Conservation (phyloP, 805 yeast species). For the Kurtzmaniella cleridarum region DNA sequence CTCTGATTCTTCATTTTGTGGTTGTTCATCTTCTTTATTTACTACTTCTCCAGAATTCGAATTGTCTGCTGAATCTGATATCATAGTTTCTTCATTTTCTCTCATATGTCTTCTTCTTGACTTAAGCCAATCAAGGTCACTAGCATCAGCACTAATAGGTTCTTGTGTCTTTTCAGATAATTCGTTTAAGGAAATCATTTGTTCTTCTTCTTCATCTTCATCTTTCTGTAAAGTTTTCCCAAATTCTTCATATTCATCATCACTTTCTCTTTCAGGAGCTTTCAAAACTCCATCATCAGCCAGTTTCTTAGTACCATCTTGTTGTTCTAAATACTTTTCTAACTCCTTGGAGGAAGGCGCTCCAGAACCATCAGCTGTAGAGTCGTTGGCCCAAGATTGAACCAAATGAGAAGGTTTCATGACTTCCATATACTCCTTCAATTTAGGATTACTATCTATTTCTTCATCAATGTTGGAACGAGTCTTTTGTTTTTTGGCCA, state of each 20-base stretch:
- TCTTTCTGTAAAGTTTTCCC: conserved; percentile 23
- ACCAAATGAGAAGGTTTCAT: conserved; percentile 71
- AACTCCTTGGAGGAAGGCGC: conserved; percentile 41
- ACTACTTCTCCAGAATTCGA: conserved; percentile 5
- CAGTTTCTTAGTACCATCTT: conserved; percentile 11
- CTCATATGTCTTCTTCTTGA: conserved; percentile 66
- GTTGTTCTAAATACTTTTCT: conserved; percentile 35
- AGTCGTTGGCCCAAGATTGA: conserved; percentile 73
- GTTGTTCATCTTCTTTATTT: conserved; percentile 4
- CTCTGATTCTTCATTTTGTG: conserved; percentile 3
- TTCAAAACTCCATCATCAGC: conserved; percentile 20
- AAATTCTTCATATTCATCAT: conserved; percentile 50
- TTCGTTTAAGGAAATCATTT: conserved; percentile 41
- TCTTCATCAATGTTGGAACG: conserved; percentile 49
- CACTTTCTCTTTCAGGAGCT: conserved; percentile 41
- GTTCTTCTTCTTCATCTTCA: conserved; percentile 41
- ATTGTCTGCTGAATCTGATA: conserved; percentile 9
- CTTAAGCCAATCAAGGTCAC: conserved; percentile 86
- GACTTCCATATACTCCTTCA: conserved; percentile 76
- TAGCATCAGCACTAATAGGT: conserved; percentile 36
- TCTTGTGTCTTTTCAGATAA: conserved; percentile 16
- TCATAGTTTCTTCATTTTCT: conserved; percentile 20
- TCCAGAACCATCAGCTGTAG: conserved; percentile 40
- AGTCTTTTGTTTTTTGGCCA: conserved; percentile 32
- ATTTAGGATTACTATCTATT: conserved; percentile 57